Evolutionary conservation across 2,329 filamentous ascomycete genomes (phyloP).

Genomic region (Monilinia vaccinii-corymbosi): DNA sequence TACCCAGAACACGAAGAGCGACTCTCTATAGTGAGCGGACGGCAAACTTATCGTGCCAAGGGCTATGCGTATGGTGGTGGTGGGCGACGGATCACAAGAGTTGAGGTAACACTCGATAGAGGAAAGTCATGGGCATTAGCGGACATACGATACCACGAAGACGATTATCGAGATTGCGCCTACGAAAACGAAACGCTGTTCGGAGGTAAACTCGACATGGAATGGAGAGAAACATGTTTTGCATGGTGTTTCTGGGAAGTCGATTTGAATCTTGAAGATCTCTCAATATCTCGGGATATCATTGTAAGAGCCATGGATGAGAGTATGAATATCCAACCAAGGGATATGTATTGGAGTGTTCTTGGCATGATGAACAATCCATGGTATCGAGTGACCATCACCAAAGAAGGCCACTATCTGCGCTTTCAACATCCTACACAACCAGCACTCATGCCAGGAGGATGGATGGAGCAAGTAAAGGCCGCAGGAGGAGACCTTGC

Average conservation of each 20-base stretch:
- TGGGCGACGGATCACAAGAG: slow-evolving; percentile 71
- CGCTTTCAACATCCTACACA: slow-evolving; percentile 86
- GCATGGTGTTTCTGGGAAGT: slow-evolving; percentile 92
- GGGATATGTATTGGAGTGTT: slow-evolving; percentile 95
- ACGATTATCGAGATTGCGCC: slow-evolving; percentile 60
- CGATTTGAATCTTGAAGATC: slow-evolving; percentile 51
- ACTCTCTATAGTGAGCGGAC: slow-evolving; percentile 40
- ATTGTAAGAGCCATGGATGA: slow-evolving; percentile 87
- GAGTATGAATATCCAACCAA: slow-evolving; percentile 73
- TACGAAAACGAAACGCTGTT: slow-evolving; percentile 55
- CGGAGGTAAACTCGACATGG: slow-evolving; percentile 71
- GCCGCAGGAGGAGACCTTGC: slow-evolving; percentile 68
- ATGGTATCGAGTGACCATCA: slow-evolving; percentile 78
- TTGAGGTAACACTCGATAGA: slow-evolving; percentile 76
- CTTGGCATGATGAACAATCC: slow-evolving; percentile 98
- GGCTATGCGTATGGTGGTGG: slow-evolving; percentile 89
- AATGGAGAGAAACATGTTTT: slow-evolving; percentile 72
- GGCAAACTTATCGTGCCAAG: slow-evolving; percentile 52
- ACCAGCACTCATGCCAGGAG: slow-evolving; percentile 64
- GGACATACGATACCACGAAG: slow-evolving; percentile 74
- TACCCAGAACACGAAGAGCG: slow-evolving; percentile 72
- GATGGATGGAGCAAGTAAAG: slow-evolving; percentile 92
- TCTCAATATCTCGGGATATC: slow-evolving; percentile 60
- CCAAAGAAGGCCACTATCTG: slow-evolving; percentile 53
- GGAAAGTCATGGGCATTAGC: slow-evolving; percentile 73